A percentile compares a stretch with the other conserved stretches of the same genome.
Conservation (phyloP, 257 asterid species). For the Oldenlandia corymbosa region DNA sequence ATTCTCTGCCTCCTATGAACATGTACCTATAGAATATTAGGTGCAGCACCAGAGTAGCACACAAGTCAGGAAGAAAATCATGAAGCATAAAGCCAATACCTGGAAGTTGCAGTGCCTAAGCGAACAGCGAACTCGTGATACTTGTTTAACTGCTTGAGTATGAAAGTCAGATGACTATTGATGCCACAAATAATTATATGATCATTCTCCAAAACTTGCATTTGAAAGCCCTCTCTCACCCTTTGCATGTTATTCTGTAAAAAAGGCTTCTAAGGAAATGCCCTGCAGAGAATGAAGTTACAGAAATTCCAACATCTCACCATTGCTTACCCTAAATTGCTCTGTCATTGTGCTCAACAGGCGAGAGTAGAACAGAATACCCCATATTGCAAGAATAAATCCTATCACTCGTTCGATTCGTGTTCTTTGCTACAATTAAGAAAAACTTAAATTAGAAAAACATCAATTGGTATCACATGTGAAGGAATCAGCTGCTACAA, state of each 20-base stretch:
- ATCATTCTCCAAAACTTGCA: slow-evolving; percentile 86
- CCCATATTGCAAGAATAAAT: slow-evolving; percentile 95
- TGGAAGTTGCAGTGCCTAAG: slow-evolving; percentile 85
- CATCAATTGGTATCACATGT: slow-evolving; percentile 22
- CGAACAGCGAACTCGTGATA: slow-evolving; percentile 92
- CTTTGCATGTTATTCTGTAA: slow-evolving; percentile 78
- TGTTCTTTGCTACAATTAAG: slow-evolving; percentile 86
- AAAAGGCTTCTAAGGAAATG: slow-evolving; percentile 32
- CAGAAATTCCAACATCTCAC: slow-evolving; percentile 18
- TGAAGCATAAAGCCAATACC: slow-evolving; percentile 38
- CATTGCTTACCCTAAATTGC: slow-evolving; percentile 76
- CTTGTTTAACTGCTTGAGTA: slow-evolving; percentile 85
- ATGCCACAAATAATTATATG: slow-evolving; percentile 90
- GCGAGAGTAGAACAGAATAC: slow-evolving; percentile 89
- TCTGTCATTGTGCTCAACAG: slow-evolving; percentile 96
- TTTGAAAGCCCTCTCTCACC: slow-evolving; percentile 93
- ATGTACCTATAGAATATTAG: slow-evolving; percentile 20
- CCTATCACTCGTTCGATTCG: slow-evolving; percentile 89
- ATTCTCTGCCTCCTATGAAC: slow-evolving; percentile 76
- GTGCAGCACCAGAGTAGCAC: slow-evolving; percentile 7
- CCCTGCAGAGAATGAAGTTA: slow-evolving; percentile 21
- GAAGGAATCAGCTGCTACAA: neutral
- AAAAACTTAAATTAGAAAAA: slow-evolving; percentile 24
- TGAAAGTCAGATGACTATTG: slow-evolving; percentile 71
- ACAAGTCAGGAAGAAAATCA: neutral